phyloP scores from a whole-genome alignment of 1,139 yeast species.

The Waltiozyma sp. region DNA sequence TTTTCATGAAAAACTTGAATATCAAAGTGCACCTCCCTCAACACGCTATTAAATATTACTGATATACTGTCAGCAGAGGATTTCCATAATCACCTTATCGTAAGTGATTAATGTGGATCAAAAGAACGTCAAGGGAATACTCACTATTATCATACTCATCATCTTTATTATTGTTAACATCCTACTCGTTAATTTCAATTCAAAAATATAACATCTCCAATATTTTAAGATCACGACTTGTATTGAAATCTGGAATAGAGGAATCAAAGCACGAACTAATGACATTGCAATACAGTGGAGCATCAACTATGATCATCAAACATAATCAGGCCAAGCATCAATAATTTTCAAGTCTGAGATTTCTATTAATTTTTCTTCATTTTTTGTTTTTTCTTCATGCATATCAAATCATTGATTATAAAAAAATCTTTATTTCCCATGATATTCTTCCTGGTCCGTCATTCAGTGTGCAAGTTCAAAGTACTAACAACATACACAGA shows the following conservation, averaged over 20 bases:
- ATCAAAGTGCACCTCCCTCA: background rate
- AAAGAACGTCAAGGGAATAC: background rate
- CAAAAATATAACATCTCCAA: no score
- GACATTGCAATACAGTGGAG: no score
- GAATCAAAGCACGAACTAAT: no score
- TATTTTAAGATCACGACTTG: background rate
- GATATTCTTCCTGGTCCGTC: background rate
- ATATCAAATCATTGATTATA: no score
- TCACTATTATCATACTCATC: background rate
- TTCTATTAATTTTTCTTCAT: no score
- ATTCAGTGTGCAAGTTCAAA: background rate
- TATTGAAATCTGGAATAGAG: background rate
- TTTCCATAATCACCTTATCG: background rate
- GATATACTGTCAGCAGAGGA: background rate
- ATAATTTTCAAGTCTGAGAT: no score
- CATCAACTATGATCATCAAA: no score
- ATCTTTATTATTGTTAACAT: no score
- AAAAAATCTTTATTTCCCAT: background rate
- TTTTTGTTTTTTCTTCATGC: no score
- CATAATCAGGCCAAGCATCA: no score
- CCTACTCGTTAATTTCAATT: no score
- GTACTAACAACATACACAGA: background rate
- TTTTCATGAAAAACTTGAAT: conserved; percentile 1
- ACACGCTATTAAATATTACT: background rate
- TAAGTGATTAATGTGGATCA: background rate